Percentiles rank a stretch among this genome's conserved stretches.
These are phyloP conservation scores for Candida tunisiensis DNA, from an alignment of 1,139 yeast genomes.

Conservation along the genomic window DNA sequence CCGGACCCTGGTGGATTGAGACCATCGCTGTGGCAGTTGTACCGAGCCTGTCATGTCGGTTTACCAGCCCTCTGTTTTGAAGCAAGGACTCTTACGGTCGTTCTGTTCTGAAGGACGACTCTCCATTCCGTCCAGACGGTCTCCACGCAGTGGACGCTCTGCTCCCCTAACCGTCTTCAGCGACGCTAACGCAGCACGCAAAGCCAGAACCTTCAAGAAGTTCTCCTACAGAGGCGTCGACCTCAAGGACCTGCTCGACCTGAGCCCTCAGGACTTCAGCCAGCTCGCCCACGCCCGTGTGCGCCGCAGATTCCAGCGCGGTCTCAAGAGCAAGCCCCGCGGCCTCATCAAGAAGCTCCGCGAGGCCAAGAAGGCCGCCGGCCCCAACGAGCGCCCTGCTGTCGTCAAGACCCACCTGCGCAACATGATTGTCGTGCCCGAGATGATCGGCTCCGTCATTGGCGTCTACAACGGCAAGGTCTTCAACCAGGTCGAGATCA, in stretches of 20 bases:
- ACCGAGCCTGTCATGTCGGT: no score
- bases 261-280: constrained; percentile 95
- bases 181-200: no score
- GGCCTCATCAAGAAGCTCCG: constrained; percentile 96
- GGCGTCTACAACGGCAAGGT: constrained; percentile 99
- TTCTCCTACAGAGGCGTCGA: constrained; percentile 99
- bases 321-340: constrained; percentile 91
- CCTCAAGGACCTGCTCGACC: constrained; percentile 82
- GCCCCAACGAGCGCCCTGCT: constrained; percentile 94
- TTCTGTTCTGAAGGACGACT: no score
- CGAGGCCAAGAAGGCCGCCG: constrained; percentile 89
- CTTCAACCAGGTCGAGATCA: constrained; percentile 95
- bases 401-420: constrained; percentile 98
- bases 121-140: no score
- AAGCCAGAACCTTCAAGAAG: constrained; percentile 94
- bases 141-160: no score
- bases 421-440: constrained; percentile 98
- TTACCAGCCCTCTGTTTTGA: no score
- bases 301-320: constrained; percentile 99
- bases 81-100: no score
- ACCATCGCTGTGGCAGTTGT: no score
- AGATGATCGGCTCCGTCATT: constrained; percentile 98
- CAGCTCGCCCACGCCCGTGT: constrained; percentile 97
- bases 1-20: no score
- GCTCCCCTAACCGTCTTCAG: no score